phyloP scores from a whole-genome alignment of 768 basidiomycete genomes.

The Lactarius quietus region DNA sequence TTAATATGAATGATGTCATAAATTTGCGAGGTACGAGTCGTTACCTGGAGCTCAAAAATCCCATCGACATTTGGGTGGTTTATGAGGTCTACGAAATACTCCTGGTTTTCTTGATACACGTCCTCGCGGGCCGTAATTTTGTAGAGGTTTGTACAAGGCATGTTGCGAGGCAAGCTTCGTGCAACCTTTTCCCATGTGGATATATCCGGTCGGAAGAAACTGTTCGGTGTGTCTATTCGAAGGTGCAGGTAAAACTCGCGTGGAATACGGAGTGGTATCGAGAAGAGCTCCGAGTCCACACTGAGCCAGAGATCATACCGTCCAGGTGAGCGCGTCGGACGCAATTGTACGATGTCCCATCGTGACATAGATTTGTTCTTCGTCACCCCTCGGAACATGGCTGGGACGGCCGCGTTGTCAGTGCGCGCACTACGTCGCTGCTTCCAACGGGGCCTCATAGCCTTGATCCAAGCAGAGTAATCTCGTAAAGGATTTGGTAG shows the following conservation, averaged over 20 bases:
- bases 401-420: constrained; percentile 46
- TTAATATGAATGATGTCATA: constrained; percentile 8
- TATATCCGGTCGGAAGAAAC: constrained; percentile 61
- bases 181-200: constrained; percentile 73
- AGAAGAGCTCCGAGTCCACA: constrained; percentile 72
- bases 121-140: constrained; percentile 81
- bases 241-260: constrained; percentile 94
- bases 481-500: constrained; percentile 61
- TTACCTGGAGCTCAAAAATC: constrained; percentile 88
- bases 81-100: constrained; percentile 88
- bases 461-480: constrained; percentile 76
- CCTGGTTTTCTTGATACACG: constrained; percentile 76
- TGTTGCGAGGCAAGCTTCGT: constrained; percentile 74
- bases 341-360: constrained; percentile 94
- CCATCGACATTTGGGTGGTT: constrained; percentile 95
- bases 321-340: constrained; percentile 69
- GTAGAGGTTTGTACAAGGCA: constrained; percentile 76
- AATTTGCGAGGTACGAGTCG: background rate
- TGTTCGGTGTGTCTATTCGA: constrained; percentile 61
- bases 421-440: constrained; percentile 47
- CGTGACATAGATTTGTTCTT: constrained; percentile 57
- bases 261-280: constrained; percentile 79
- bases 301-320: constrained; percentile 88
- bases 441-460: constrained; percentile 77
- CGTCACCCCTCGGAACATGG: constrained; percentile 67